Evolutionary conservation across 1,284 basidiomycete species (phyloP), one percentile per base, ranked within the genome.

Genomic region (Exobasidium rhododendri): DNA sequence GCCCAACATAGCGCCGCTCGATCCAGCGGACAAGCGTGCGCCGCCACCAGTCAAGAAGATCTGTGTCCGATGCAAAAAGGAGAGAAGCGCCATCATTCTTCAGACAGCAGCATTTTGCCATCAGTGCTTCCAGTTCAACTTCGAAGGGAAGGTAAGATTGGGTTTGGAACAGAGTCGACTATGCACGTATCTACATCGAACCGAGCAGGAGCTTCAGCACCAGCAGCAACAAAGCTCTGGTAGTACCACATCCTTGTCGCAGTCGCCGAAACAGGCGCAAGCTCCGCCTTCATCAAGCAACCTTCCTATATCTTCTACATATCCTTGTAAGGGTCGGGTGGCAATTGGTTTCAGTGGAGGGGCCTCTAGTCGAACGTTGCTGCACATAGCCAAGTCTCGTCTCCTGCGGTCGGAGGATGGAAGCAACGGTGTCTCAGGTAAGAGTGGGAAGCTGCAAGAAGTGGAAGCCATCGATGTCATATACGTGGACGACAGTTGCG

Each of bases 401-500:
- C 44, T 29, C 32, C 44, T 54, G 28, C 29, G 28, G 24, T 44
- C 17, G 24, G 30, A 44, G 26, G 53, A 57, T 26, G n/a, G 28
- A 5, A 13, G 28, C 10, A 40, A 40, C 17, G 17, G 35, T 40
- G 35, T 17, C 7, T 40, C 7, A 24, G 24, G 44, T 53, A 45
- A 29, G 28, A 58, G 30, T 6, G 65, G 65, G 0, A 44, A 65
- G 32, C 65, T 64, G 56, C 62, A 63, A 17, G 73, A 73, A 56
- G 66, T 72, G 4, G 67, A 67, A 24, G 69, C 66, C 26, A 62
- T 78, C 46, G 65, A 66, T 43, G 74, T 71, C n/a, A 45, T 78
- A 30, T 73, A 68, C 43, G 62, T 78, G 24, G 74, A 74, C 44
- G 70, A 70, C 46, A 62, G 64, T 13, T 61, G 63, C 3, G 30